These are phyloP conservation scores for Schwanniomyces sp. DNA, from an alignment of 805 yeast genomes.

Conservation along the genomic window DNA sequence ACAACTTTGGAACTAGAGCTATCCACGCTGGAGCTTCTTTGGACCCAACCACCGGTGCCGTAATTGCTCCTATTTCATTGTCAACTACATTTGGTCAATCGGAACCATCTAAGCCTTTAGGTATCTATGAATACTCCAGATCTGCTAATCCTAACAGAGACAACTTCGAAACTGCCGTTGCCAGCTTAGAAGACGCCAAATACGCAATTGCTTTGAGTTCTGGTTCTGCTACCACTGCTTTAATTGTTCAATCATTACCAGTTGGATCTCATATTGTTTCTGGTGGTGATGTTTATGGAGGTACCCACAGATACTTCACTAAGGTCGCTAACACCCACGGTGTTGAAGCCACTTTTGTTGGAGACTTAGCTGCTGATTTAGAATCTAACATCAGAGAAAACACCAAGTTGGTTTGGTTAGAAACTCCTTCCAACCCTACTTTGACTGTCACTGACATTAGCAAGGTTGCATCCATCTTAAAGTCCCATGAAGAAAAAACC, in stretches of 20 bases:
- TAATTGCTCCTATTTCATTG: conserved; percentile 78
- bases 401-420: conserved; percentile 83
- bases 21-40: conserved; percentile 79
- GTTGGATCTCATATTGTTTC: conserved; percentile 73
- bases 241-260: conserved; percentile 70
- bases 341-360: conserved; percentile 65
- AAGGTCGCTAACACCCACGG: conserved; percentile 82
- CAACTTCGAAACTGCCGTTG: conserved; percentile 75
- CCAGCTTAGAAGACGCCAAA: conserved; percentile 74
- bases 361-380: conserved; percentile 60
- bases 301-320: conserved; percentile 88
- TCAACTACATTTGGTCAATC: conserved; percentile 84
- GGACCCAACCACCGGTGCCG: conserved; percentile 79
- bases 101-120: conserved; percentile 75
- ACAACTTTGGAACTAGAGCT: conserved; percentile 74
- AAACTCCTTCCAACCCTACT: conserved; percentile 88
- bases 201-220: conserved; percentile 77
- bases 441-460: conserved; percentile 74
- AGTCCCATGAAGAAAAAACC: conserved; percentile 40
- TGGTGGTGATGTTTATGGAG: conserved; percentile 87
- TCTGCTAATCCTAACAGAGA: conserved; percentile 86
- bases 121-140: conserved; percentile 80
- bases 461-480: conserved; percentile 57
- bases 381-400: conserved; percentile 53
- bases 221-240: conserved; percentile 85